phyloP scores from a whole-genome alignment of 192 early-diverging fungal genomes.

The Backusella circina region DNA sequence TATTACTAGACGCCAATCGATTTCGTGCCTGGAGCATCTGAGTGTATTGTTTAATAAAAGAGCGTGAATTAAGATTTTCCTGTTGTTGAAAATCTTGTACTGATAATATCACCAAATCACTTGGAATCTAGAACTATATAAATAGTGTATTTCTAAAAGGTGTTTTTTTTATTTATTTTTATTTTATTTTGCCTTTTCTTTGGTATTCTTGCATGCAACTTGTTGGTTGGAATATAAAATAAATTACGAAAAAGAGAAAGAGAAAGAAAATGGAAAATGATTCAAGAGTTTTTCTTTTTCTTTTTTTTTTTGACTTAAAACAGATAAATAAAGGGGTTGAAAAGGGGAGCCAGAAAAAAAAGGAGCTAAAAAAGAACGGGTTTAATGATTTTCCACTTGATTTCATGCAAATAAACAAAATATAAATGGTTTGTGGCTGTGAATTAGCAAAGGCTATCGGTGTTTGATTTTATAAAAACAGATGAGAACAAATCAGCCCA shows the following conservation, averaged over 20 bases:
- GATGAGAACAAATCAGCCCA: not conserved
- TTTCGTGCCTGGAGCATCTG: not conserved
- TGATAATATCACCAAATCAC: not conserved
- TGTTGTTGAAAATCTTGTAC: not conserved
- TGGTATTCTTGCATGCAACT: not conserved
- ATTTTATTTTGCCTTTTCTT: not conserved
- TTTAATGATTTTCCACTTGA: not conserved
- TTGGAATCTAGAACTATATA: not conserved
- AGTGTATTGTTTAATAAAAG: slow-evolving; percentile 3
- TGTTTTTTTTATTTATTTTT: no score
- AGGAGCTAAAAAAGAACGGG: not conserved
- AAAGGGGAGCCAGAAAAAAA: not conserved
- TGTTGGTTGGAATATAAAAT: not conserved
- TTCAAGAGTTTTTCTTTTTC: not conserved
- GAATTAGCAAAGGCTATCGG: not conserved
- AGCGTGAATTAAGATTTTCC: not conserved
- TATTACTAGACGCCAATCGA: not conserved
- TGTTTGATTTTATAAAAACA: not conserved
- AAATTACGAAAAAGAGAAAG: not conserved
- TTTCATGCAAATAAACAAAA: not conserved
- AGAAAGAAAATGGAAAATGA: not conserved
- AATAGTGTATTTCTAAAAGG: not conserved
- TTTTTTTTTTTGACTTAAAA: slow-evolving; percentile 1
- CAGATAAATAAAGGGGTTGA: not conserved
- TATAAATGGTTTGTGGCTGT: not conserved